A percentile compares a stretch with the other conserved stretches of the same genome.
Conservation (phyloP, 2,329 filamentous ascomycete species). For the Cytospora mali region DNA sequence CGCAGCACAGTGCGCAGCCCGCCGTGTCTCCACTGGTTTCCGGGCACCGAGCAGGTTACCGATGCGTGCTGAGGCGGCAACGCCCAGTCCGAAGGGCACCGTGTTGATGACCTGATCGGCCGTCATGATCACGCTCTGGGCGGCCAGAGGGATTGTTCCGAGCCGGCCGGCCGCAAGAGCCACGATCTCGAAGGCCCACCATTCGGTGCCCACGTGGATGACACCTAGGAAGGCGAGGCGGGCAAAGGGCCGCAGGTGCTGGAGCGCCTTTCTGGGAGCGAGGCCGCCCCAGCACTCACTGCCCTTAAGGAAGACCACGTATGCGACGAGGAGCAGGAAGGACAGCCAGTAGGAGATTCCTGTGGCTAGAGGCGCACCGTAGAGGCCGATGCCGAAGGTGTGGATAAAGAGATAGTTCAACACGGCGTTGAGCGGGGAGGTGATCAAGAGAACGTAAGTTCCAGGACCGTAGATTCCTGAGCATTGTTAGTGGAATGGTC, state of each 20-base stretch:
- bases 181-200: slow-evolving; percentile 94
- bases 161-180: slow-evolving; percentile 79
- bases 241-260: slow-evolving; percentile 71
- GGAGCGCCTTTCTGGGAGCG: slow-evolving; percentile 61
- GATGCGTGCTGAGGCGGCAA: slow-evolving; percentile 75
- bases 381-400: slow-evolving; percentile 67
- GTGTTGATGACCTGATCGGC: slow-evolving; percentile 84
- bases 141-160: slow-evolving; percentile 77
- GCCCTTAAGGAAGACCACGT: slow-evolving; percentile 70
- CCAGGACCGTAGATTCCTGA: slow-evolving; percentile 73
- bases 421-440: slow-evolving; percentile 77
- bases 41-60: slow-evolving; percentile 78
- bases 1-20: slow-evolving; percentile 76
- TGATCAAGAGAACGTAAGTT: slow-evolving; percentile 80
- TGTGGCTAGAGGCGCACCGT: slow-evolving; percentile 80
- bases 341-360: slow-evolving; percentile 86
- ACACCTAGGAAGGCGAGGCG: slow-evolving; percentile 75
- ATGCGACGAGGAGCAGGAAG: slow-evolving; percentile 74
- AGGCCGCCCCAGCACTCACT: slow-evolving; percentile 80
- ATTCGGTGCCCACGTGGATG: slow-evolving; percentile 85
- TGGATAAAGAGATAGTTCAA: slow-evolving; percentile 84
- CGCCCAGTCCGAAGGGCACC: slow-evolving; percentile 83
- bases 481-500: slow-evolving; percentile 11
- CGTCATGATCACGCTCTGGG: slow-evolving; percentile 89
- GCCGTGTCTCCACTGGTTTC: slow-evolving; percentile 65